Evolutionary conservation across 1,139 yeast species (phyloP), one percentile per base, ranked within the genome.

Genomic region (Williopsis jadinii): DNA sequence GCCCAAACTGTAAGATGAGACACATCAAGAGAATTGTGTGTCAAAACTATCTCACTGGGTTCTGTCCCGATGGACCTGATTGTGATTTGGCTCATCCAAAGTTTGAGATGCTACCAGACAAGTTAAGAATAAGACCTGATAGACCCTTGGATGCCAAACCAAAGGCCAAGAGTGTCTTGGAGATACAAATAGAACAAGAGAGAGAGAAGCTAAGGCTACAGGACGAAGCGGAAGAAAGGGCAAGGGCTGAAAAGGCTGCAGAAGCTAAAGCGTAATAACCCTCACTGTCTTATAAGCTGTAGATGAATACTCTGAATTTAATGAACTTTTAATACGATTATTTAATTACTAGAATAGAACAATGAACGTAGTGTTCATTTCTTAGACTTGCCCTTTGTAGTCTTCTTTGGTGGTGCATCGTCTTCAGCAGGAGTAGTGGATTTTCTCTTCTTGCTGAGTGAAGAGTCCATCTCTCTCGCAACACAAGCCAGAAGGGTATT

Each of bases 21-120:
- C 99, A 94, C 58, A 75, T 87, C 8, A 70, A 92, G 47, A 81
- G 81, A 54, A 73, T 73, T 11, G 63, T 87, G 53, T 94, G 99
- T 64, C 90, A 85, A n/a, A 66, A 81, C 43, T 94, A 79, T 61
- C 59, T 94, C 41, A 78, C 92, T 1, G 98, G 99, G 6, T 92
- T 94, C 59, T 94, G 99, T 64, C 98, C 97, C 4, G 72, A 71
- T 56, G 84, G 84, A 4, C 70, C 70, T 15, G 78, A 71, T 44
- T 77, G 83, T 65, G 82, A 75, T 51, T 66, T 60, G 52, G 66
- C 71, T 30, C 84, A 78, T 64, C 84, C 84, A 0, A 70, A 68
- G 49, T 78, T 76, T 51, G 77, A 75, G 27, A 62, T 68, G 42
- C 61, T 72, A 24, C 67, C 68, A 24, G 73, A 70, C 26, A 68